Evolutionary conservation across 345 rosid genomes (phyloP), one percentile per base, ranked within the genome.

Genomic region (Hibiscus tridactylites): DNA sequence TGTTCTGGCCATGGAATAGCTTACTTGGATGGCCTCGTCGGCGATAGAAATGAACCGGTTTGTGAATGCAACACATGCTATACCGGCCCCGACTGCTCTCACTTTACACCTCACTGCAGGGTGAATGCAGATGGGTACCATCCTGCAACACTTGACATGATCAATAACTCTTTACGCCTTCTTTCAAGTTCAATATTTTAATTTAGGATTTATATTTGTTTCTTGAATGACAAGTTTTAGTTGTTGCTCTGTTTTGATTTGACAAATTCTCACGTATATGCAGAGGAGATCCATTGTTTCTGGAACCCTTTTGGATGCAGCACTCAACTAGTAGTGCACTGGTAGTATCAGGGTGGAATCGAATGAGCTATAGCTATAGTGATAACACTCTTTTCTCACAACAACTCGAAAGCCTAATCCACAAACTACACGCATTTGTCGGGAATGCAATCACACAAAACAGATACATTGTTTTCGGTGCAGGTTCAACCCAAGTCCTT

Each of bases 1-100:
- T 92, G 97, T 69, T 90, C 91, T 0, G 90, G 92, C 61, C 93
- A 90, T 35, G 93, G 96, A 3, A 81, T 85, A 79, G 92, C 88
- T n/a, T 92, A 57, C 65, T 47, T 90, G 69, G 97, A 92, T 53
- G 87, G 96, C 15, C 11, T 77, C 62, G 71, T 81, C 60, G 44
- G 52, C 5, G 80, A 61, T 59, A 80, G 61, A 1, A 84, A 79
- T 31, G 71, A 31, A 37, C 86, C 85, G n/a, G 72, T 69, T 39
- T 91, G 97, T 56, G 96, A 92, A 77, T 92, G 93, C 65, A 81
- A 83, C 75, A 4, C 70, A 1, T 92, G 96, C 79, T 90, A 80
- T 65, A 70, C 75, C 12, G 92, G 90, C 33, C 63, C 73, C 46
- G 79, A 90, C 13, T 90, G 93, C 80, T 87, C 93, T 5, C 47